Conservation (phyloP, 345 rosid genomes). For the Rhodamnia argentea region DNA sequence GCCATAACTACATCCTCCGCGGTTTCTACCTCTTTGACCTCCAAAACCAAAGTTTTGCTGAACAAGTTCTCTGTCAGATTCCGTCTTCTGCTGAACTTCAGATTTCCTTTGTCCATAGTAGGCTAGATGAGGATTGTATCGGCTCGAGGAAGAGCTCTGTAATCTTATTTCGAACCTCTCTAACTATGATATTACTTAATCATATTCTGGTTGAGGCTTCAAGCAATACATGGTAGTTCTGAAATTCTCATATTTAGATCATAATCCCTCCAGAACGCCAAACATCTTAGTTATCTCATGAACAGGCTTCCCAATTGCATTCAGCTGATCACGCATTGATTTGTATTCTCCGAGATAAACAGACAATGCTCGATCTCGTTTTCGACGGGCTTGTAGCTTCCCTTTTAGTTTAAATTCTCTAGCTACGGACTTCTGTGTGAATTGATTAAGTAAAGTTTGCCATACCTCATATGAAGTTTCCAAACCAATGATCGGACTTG, state of each 20-base stretch:
- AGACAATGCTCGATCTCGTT: background rate
- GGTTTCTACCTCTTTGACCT: background rate
- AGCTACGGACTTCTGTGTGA: no score
- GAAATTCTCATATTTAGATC: background rate
- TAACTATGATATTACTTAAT: background rate
- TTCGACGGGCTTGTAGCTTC: no score
- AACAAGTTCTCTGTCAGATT: background rate
- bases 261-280: background rate
- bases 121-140: no score
- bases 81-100: background rate
- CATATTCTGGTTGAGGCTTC: no score
- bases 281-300: background rate
- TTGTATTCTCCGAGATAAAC: background rate
- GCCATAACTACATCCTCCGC: background rate
- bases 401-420: no score
- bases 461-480: background rate
- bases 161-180: background rate
- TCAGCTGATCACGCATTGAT: background rate
- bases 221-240: background rate
- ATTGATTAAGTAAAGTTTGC: background rate
- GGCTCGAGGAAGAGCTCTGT: background rate
- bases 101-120: background rate
- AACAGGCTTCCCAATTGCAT: background rate
- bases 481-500: background rate
- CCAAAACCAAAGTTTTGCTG: background rate